phyloP scores from a whole-genome alignment of 2,329 filamentous ascomycete genomes.

The Helminthosporium solani region DNA sequence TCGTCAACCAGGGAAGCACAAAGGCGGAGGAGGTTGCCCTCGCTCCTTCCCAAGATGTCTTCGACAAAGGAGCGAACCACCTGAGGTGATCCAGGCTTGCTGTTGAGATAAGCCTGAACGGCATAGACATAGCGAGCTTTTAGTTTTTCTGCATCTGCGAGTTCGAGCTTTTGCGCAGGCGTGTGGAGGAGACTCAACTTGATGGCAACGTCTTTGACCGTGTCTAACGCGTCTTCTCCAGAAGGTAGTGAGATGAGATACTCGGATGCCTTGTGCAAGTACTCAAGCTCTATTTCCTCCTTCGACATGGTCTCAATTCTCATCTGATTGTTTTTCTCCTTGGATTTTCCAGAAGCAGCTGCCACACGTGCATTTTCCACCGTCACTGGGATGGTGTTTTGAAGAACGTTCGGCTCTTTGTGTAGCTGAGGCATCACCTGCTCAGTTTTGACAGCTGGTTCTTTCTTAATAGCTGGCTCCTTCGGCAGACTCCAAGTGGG shows the following conservation, averaged over 20 bases:
- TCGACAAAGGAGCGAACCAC: slow-evolving; percentile 15
- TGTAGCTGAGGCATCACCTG: not conserved
- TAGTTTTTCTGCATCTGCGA: slow-evolving; percentile 13
- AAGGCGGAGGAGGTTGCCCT: slow-evolving; percentile 27
- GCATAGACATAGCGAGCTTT: slow-evolving; percentile 23
- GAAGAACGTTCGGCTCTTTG: not conserved
- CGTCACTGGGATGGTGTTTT: not conserved
- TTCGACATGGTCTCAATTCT: no score
- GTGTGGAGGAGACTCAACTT: slow-evolving; percentile 20
- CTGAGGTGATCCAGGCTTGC: slow-evolving; percentile 11
- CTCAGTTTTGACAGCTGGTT: not conserved
- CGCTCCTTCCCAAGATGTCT: slow-evolving; percentile 13
- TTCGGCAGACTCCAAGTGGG: no score
- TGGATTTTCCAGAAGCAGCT: not conserved
- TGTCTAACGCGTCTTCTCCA: not conserved
- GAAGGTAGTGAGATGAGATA: slow-evolving; percentile 55
- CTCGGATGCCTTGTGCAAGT: slow-evolving; percentile 2
- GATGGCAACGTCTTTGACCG: slow-evolving; percentile 15
- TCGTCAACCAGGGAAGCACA: slow-evolving; percentile 22
- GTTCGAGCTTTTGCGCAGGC: slow-evolving; percentile 3
- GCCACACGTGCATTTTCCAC: not conserved
- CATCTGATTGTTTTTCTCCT: no score
- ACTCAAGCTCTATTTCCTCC: not conserved
- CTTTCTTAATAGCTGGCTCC: not conserved
- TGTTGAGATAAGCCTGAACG: slow-evolving; percentile 21